phyloP scores from a whole-genome alignment of 2,329 filamentous ascomycete genomes.

The Claviceps africana region DNA sequence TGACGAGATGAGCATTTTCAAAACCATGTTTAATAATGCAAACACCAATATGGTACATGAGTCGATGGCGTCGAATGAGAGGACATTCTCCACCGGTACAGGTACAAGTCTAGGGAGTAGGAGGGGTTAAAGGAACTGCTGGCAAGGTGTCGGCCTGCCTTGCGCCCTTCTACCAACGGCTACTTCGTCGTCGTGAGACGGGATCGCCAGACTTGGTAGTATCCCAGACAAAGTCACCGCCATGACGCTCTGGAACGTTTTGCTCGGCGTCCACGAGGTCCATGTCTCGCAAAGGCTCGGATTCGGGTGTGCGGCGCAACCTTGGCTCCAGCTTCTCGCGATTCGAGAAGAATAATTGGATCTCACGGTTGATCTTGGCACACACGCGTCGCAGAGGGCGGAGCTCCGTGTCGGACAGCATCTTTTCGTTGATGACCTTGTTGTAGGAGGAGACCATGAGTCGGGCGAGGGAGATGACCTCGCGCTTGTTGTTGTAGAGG shows the following conservation, averaged over 20 bases:
- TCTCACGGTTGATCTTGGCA: constrained; percentile 24
- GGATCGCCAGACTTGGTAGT: constrained; percentile 11
- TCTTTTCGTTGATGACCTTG: constrained; percentile 26
- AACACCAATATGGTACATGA: neutral
- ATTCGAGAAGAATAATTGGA: constrained; percentile 21
- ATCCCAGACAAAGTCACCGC: constrained; percentile 20
- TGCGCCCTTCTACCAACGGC: neutral
- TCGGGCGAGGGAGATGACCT: constrained; percentile 30
- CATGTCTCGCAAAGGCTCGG: constrained; percentile 6
- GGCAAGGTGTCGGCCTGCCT: no score
- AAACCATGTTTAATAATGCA: no score
- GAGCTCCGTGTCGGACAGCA: constrained; percentile 22
- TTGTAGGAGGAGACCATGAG: constrained; percentile 32
- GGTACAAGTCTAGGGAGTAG: no score
- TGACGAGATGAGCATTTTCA: neutral
- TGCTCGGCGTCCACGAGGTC: constrained; percentile 8
- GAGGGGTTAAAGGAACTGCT: no score
- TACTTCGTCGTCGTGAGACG: neutral
- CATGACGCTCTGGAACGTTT: constrained; percentile 5
- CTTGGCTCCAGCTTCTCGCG: constrained; percentile 22
- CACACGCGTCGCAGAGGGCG: constrained; percentile 19
- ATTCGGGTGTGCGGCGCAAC: constrained; percentile 8
- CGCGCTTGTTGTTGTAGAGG: constrained; percentile 23
- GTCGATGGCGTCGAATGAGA: neutral
- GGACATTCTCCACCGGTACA: no score